These are phyloP conservation scores for Aspergillus oerlinghausenensis DNA, from an alignment of 2,329 filamentous ascomycete species.

Conservation along the genomic window DNA sequence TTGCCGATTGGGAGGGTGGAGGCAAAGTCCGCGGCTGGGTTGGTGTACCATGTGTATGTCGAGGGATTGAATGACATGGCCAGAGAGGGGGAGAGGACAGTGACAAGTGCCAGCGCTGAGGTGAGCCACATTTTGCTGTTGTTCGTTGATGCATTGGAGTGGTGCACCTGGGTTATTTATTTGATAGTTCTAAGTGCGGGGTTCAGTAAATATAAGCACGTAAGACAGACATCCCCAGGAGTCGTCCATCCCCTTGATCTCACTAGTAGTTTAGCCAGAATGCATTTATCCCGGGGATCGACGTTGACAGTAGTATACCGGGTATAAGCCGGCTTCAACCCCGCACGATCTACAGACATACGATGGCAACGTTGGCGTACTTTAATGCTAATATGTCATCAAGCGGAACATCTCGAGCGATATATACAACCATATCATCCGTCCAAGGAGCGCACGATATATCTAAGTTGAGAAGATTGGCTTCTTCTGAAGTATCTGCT, in stretches of 20 bases:
- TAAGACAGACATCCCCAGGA: no score
- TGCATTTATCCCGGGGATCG: background rate
- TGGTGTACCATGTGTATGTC: constrained; percentile 16
- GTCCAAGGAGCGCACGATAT: background rate
- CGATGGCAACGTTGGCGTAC: background rate
- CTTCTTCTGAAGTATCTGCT: constrained; percentile 39
- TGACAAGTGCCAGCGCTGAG: background rate
- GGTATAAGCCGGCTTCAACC: background rate
- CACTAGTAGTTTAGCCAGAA: background rate
- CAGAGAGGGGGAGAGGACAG: background rate
- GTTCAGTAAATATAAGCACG: no score
- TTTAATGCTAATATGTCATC: background rate
- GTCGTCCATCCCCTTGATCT: background rate
- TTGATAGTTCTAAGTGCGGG: background rate
- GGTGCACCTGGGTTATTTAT: background rate
- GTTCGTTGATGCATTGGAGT: background rate
- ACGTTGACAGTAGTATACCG: background rate
- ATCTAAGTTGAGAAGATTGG: constrained; percentile 18
- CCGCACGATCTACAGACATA: background rate
- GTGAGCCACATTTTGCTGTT: background rate
- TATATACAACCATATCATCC: no score
- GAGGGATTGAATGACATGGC: constrained; percentile 1
- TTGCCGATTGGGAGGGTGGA: constrained; percentile 16
- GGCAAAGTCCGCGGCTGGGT: constrained; percentile 14
- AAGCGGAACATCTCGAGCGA: background rate